phyloP scores from a whole-genome alignment of 495 filamentous ascomycete species.

The Aspergillus leporis region DNA sequence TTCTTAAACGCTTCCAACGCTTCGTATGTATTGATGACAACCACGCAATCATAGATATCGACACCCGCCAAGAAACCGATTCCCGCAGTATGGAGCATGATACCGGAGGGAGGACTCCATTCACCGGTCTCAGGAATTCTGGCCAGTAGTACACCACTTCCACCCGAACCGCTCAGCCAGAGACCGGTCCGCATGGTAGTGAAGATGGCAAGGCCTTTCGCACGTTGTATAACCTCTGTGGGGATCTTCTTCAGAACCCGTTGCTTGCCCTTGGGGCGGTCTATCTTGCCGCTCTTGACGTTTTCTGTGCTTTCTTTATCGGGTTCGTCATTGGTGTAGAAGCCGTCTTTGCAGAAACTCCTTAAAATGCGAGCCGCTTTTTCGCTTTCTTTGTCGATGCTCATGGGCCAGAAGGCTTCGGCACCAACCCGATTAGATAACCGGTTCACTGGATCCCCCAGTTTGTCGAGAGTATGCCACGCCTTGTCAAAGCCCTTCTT shows the following conservation, averaged over 20 bases:
- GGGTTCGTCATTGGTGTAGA: constrained; percentile 49
- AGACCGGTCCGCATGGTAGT: constrained; percentile 91
- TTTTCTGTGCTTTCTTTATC: constrained; percentile 19
- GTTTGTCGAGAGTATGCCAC: constrained; percentile 52
- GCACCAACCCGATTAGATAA: constrained; percentile 71
- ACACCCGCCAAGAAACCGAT: constrained; percentile 87
- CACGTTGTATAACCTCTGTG: constrained; percentile 74
- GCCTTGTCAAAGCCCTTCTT: constrained; percentile 59
- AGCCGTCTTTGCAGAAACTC: constrained; percentile 77
- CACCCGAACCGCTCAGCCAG: constrained; percentile 84
- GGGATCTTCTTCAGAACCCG: constrained; percentile 82
- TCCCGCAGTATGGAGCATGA: constrained; percentile 82
- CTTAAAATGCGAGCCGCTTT: constrained; percentile 79
- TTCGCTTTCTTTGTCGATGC: constrained; percentile 76
- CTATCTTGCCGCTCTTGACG: constrained; percentile 40
- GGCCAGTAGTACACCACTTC: constrained; percentile 76
- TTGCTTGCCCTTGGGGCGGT: constrained; percentile 65
- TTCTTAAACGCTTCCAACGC: constrained; percentile 80
- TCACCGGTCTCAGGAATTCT: constrained; percentile 73
- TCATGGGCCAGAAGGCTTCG: constrained; percentile 82
- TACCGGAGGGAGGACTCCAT: constrained; percentile 87
- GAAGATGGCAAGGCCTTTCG: constrained; percentile 86
- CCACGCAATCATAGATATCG: constrained; percentile 90
- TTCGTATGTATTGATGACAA: constrained; percentile 82
- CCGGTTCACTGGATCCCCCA: constrained; percentile 70